A percentile compares a stretch with the other conserved stretches of the same genome.
Evolutionary conservation across 805 yeast species (phyloP).

Genomic region (Scheffersomyces spartinae): DNA sequence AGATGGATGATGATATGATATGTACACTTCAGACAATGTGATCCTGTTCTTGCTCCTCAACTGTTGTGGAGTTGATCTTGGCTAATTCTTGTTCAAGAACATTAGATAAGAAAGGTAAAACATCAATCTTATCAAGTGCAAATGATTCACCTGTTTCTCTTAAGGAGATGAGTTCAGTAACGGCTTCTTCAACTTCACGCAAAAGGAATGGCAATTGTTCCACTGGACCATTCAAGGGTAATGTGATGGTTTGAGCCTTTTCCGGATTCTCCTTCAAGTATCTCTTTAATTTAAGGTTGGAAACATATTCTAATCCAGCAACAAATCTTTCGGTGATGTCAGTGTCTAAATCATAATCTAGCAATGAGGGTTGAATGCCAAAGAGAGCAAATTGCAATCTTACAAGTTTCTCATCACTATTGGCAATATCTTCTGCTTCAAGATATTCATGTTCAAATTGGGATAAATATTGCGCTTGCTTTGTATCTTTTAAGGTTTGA

Average conservation of each 20-base stretch:
- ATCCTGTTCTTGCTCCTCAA: constrained; percentile 1
- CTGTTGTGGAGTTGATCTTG: constrained; percentile 7
- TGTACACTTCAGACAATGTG: constrained; percentile 1
- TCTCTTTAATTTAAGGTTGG: constrained; percentile 28
- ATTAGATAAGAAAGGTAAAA: constrained; percentile 23
- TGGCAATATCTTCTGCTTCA: constrained; percentile 31
- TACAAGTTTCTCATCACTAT: constrained; percentile 55
- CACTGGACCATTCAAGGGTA: constrained; percentile 27
- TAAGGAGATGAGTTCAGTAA: constrained; percentile 35
- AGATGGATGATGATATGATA: neutral
- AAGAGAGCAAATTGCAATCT: constrained; percentile 75
- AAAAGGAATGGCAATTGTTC: constrained; percentile 32
- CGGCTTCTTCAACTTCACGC: constrained; percentile 24
- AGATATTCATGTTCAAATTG: constrained; percentile 53
- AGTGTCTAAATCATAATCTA: constrained; percentile 42
- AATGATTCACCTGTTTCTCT: constrained; percentile 27
- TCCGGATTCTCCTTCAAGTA: constrained; percentile 14
- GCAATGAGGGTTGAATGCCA: constrained; percentile 66
- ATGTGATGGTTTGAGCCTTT: constrained; percentile 7
- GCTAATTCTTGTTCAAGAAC: constrained; percentile 17
- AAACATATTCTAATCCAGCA: constrained; percentile 58
- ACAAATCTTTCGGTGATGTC: constrained; percentile 39
- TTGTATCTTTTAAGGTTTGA: constrained; percentile 29
- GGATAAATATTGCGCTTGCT: constrained; percentile 36
- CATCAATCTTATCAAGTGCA: constrained; percentile 26